A percentile compares a stretch with the other conserved stretches of the same genome.
Conservation (phyloP, 257 asterid genomes). For the Avicennia marina region DNA sequence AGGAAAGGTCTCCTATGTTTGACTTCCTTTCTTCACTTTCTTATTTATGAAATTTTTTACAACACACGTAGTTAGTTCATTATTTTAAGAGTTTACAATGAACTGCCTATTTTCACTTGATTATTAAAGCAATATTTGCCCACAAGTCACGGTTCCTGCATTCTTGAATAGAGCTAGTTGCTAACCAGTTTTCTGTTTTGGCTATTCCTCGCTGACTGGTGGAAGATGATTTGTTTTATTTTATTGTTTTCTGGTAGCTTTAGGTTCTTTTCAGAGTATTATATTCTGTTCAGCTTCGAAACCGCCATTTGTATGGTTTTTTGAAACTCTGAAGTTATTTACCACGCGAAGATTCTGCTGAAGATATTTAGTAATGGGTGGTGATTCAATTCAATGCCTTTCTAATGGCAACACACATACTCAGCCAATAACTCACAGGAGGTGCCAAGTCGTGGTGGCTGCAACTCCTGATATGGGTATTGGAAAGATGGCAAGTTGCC, state of each 20-base stretch:
- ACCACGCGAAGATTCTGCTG: constrained; percentile 20
- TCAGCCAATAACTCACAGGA: constrained; percentile 38
- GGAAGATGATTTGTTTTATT: constrained; percentile 10
- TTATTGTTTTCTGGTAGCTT: constrained; percentile 36
- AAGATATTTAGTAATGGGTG: constrained; percentile 46
- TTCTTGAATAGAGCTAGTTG: neutral
- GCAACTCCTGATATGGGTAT: constrained; percentile 89
- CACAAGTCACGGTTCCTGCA: too few relatives aligned
- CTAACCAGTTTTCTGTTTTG: neutral
- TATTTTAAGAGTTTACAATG: neutral
- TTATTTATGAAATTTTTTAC: too few relatives aligned
- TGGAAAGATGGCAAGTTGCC: constrained; percentile 82
- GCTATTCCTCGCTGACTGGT: neutral
- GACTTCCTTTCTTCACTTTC: constrained; percentile 5
- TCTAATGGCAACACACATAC: constrained; percentile 28
- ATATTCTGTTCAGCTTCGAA: constrained; percentile 18
- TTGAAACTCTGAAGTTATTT: constrained; percentile 17
- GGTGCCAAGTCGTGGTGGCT: constrained; percentile 92
- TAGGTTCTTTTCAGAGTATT: constrained; percentile 20
- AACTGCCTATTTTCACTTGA: too few relatives aligned
- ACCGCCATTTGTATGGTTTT: constrained; percentile 13
- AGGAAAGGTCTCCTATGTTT: constrained; percentile 45
- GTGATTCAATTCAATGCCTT: constrained; percentile 27
- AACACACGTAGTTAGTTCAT: neutral
- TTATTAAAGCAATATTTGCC: too few relatives aligned